Evolutionary conservation across 257 asterid species (phyloP).

Genomic region (Fraxinus americana): DNA sequence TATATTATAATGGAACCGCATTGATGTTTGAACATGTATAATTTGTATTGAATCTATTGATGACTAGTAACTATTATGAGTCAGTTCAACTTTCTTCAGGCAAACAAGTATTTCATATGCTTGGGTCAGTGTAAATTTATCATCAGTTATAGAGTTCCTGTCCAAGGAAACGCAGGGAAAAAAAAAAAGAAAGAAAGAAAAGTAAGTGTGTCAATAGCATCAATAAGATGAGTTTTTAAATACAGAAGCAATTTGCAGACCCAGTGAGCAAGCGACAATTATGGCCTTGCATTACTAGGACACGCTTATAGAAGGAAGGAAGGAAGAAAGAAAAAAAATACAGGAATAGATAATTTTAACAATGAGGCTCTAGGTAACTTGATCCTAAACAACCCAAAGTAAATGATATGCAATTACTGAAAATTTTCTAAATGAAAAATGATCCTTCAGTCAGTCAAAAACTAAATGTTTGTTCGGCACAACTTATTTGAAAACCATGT

Average conservation of each 20-base stretch:
- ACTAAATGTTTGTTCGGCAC: too few species aligned
- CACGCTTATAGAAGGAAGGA: neutral
- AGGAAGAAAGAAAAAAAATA: neutral
- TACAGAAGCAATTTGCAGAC: neutral
- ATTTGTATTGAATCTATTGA: neutral
- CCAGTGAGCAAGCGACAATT: neutral
- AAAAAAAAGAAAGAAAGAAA: neutral
- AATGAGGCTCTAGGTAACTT: neutral
- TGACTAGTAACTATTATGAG: neutral
- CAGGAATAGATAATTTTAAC: neutral
- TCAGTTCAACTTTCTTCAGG: constrained; percentile 8
- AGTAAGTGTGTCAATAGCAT: neutral
- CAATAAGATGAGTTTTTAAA: constrained; percentile 1
- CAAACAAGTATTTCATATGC: constrained; percentile 10
- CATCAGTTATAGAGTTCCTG: neutral
- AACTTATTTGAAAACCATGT: too few species aligned
- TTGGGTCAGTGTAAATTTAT: neutral
- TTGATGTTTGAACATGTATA: neutral
- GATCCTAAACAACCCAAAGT: neutral
- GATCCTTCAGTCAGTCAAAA: neutral
- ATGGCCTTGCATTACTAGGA: neutral
- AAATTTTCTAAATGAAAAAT: too few species aligned
- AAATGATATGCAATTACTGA: neutral
- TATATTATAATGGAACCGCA: neutral
- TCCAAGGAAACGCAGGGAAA: constrained; percentile 8